A percentile compares a stretch with the other conserved stretches of the same genome.
Conservation (phyloP, 257 asterid species). For the Forsythia suspensa region DNA sequence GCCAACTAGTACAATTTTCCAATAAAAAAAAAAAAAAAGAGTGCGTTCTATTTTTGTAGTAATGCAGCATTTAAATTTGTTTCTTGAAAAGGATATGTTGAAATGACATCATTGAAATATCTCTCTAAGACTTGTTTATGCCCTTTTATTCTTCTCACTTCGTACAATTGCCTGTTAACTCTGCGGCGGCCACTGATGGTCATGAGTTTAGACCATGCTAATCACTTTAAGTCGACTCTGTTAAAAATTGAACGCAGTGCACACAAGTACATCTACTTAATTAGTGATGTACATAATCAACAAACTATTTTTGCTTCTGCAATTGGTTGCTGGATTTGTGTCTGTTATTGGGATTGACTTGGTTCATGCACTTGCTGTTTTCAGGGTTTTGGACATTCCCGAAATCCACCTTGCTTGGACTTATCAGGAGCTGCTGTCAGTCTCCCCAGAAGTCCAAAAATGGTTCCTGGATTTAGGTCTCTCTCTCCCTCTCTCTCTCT, state of each 20-base stretch:
- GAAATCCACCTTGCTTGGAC: conserved; percentile 30
- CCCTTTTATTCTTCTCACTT: not conserved
- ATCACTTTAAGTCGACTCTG: too few species aligned
- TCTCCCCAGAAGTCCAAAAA: conserved; percentile 28
- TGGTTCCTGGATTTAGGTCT: conserved; percentile 31
- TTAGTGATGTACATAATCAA: not conserved
- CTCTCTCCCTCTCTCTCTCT: conserved; percentile 23
- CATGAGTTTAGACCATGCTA: too few species aligned
- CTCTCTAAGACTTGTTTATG: not conserved
- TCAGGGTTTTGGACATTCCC: conserved; percentile 41
- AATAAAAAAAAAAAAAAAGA: not conserved
- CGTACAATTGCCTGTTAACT: not conserved
- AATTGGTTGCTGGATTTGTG: not conserved
- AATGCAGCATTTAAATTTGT: not conserved
- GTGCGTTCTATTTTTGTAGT: not conserved
- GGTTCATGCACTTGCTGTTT: conserved; percentile 9
- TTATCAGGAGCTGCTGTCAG: conserved; percentile 25
- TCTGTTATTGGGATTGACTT: not conserved
- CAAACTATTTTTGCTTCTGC: not conserved
- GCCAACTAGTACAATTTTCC: too few species aligned
- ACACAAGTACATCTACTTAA: not conserved
- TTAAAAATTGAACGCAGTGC: not conserved
- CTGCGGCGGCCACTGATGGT: not conserved
- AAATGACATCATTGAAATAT: conserved; percentile 1
- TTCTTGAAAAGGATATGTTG: not conserved